phyloP scores from a whole-genome alignment of 176 grass and related monocot species.

The Cocos nucifera region DNA sequence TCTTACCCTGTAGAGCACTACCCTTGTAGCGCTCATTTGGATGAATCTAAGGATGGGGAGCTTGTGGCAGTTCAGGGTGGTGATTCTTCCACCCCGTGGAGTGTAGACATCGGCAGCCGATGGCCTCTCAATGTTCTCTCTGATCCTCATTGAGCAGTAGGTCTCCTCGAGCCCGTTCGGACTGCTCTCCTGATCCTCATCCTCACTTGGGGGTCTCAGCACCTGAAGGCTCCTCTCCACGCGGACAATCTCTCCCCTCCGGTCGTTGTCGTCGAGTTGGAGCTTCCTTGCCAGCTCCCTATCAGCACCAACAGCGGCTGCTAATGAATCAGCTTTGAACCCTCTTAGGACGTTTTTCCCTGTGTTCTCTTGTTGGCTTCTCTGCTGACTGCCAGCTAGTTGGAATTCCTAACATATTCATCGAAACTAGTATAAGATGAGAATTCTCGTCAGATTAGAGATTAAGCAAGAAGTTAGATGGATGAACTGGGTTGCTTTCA shows the following conservation, averaged over 20 bases:
- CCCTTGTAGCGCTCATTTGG: conserved; percentile 29
- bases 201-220: conserved; percentile 1
- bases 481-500: neutral
- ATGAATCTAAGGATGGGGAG: conserved; percentile 27
- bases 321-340: neutral
- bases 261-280: conserved; percentile 21
- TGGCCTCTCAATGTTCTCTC: conserved; percentile 22
- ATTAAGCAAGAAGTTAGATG: too few species aligned
- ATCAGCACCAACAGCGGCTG: conserved; percentile 24
- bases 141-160: conserved; percentile 19
- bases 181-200: neutral
- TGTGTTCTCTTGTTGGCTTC: too few species aligned
- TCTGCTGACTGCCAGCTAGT: too few species aligned
- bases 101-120: conserved; percentile 21
- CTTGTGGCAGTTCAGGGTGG: conserved; percentile 21
- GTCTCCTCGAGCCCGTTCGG: conserved; percentile 25
- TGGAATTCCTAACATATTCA: too few species aligned
- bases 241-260: conserved; percentile 26
- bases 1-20: conserved; percentile 26
- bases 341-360: too few species aligned
- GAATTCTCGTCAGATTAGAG: too few species aligned
- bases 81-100: conserved; percentile 7
- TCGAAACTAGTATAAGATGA: too few species aligned
- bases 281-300: conserved; percentile 17
- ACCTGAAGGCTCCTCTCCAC: conserved; percentile 22